These are phyloP conservation scores for Lactarius evosmus DNA, from an alignment of 768 basidiomycete species.

Conservation along the genomic window DNA sequence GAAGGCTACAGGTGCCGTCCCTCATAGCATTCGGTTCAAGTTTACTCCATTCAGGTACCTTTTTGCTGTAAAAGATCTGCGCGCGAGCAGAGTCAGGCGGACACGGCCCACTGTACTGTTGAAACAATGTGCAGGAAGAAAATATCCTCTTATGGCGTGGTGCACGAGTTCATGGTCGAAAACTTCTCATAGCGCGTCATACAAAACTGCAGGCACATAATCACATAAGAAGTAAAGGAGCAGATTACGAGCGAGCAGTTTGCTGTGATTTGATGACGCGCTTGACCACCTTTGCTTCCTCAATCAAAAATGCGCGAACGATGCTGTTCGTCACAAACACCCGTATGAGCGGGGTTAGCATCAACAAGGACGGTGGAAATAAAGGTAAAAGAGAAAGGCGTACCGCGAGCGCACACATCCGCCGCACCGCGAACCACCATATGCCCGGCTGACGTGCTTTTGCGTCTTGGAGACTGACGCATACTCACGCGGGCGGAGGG, in stretches of 20 bases:
- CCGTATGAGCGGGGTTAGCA: background rate
- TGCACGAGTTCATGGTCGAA: background rate
- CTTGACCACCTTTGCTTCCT: slow-evolving; percentile 99
- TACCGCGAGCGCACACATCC: slow-evolving; percentile 94
- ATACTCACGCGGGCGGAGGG: slow-evolving; percentile 94
- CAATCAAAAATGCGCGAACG: slow-evolving; percentile 96
- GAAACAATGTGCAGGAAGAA: background rate
- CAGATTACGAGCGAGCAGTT: slow-evolving; percentile 34
- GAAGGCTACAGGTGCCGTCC: background rate
- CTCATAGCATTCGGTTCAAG: background rate
- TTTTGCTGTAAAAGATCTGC: too few relatives aligned
- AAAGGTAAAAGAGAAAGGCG: slow-evolving; percentile 31
- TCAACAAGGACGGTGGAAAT: slow-evolving; percentile 13
- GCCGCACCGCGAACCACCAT: slow-evolving; percentile 97
- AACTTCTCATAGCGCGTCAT: slow-evolving; percentile 8
- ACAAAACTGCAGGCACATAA: slow-evolving; percentile 6
- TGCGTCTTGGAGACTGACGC: slow-evolving; percentile 94
- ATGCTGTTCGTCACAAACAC: slow-evolving; percentile 54
- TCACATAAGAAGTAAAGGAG: slow-evolving; percentile 1
- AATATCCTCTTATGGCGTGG: background rate
- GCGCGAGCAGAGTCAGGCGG: too few relatives aligned
- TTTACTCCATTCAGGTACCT: background rate
- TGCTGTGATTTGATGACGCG: slow-evolving; percentile 94
- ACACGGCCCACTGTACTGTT: too few relatives aligned
- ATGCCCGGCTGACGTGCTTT: slow-evolving; percentile 95